Conservation (phyloP, 2,329 filamentous ascomycete species). For the Endocalyx cinctus region DNA sequence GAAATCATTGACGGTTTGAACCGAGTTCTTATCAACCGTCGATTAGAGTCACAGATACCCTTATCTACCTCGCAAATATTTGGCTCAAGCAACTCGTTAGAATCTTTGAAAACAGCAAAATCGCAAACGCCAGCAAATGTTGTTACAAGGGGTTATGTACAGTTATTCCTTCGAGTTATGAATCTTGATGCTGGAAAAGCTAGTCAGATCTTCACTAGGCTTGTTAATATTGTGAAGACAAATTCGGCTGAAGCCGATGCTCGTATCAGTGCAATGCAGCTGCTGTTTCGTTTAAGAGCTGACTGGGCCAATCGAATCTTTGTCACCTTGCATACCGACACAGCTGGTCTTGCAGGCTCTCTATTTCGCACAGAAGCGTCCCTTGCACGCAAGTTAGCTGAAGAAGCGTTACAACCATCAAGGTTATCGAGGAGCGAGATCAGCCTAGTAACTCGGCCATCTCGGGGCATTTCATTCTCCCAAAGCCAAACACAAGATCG, state of each 20-base stretch:
- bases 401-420: slow-evolving; percentile 44
- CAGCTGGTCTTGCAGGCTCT: slow-evolving; percentile 65
- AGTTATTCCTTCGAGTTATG: slow-evolving; percentile 72
- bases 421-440: slow-evolving; percentile 43
- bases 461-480: slow-evolving; percentile 49
- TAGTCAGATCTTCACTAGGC: slow-evolving; percentile 53
- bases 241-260: slow-evolving; percentile 61
- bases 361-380: slow-evolving; percentile 62
- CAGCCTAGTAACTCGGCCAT: slow-evolving; percentile 34
- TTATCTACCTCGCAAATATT: slow-evolving; percentile 19
- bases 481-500: slow-evolving; percentile 43
- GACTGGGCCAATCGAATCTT: slow-evolving; percentile 77
- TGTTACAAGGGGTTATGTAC: slow-evolving; percentile 65
- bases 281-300: slow-evolving; percentile 77
- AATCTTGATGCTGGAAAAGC: slow-evolving; percentile 62
- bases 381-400: slow-evolving; percentile 44
- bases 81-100: slow-evolving; percentile 17
- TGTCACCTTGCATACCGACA: slow-evolving; percentile 65
- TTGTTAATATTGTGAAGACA: slow-evolving; percentile 60
- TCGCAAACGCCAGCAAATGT: slow-evolving; percentile 62
- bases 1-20: slow-evolving; percentile 51
- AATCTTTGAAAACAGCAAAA: slow-evolving; percentile 20
- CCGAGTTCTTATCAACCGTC: too few relatives aligned
- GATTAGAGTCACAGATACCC: too few relatives aligned
- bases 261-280: slow-evolving; percentile 68